These are phyloP conservation scores for Kokia cookei DNA, from an alignment of 441 rosid genomes.

Conservation along the genomic window DNA sequence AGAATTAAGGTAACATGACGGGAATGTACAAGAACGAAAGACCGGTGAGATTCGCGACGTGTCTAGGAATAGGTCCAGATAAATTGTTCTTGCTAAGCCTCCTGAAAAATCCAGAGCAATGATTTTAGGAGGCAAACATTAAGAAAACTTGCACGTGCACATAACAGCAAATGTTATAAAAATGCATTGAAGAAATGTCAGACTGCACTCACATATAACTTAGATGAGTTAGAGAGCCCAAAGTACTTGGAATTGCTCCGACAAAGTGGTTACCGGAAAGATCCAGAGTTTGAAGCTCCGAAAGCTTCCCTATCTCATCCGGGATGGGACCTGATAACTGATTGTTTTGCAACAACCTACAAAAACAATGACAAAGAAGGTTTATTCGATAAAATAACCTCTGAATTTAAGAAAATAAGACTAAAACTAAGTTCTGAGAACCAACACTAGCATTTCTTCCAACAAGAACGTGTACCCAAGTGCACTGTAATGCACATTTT, in stretches of 20 bases:
- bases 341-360: conserved; percentile 59
- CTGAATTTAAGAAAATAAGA: neutral
- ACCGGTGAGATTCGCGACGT: conserved; percentile 76
- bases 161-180: neutral
- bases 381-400: neutral
- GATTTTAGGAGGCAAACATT: conserved; percentile 13
- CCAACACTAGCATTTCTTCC: neutral
- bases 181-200: conserved; percentile 1
- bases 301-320: conserved; percentile 54
- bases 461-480: neutral
- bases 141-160: neutral
- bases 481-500: too few species aligned
- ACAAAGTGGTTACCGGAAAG: conserved; percentile 71
- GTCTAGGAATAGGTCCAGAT: conserved; percentile 68
- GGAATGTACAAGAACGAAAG: conserved; percentile 77
- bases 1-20: conserved; percentile 3
- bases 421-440: neutral
- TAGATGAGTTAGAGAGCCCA: conserved; percentile 63
- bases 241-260: conserved; percentile 73
- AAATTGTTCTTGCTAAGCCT: conserved; percentile 68
- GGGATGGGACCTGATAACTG: conserved; percentile 48
- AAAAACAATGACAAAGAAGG: neutral
- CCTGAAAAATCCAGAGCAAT: conserved; percentile 43
- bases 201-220: conserved; percentile 80
- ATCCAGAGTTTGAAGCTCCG: conserved; percentile 68